Percentiles rank a stretch among this genome's conserved stretches.
Conservation (phyloP, 169 alveolate genomes). For the Cryptosporidium ryanae region DNA sequence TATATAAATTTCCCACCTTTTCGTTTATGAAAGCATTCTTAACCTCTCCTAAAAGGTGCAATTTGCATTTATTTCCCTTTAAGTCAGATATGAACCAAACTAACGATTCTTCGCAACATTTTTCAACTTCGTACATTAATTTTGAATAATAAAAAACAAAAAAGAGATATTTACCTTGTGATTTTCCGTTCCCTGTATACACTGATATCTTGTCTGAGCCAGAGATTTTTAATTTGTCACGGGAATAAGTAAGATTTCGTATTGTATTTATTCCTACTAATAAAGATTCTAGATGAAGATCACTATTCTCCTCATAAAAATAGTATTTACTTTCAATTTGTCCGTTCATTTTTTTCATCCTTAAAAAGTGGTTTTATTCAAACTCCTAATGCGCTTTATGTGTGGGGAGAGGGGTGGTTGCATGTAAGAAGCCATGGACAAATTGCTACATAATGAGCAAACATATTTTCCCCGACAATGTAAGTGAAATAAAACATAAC, state of each 20-base stretch:
- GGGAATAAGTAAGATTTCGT: neutral
- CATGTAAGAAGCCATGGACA: neutral
- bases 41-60: slow-evolving; percentile 42
- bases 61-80: slow-evolving; percentile 22
- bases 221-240: neutral
- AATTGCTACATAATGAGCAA: no score
- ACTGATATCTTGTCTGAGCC: neutral
- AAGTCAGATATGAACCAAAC: slow-evolving; percentile 45
- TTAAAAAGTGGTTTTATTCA: neutral
- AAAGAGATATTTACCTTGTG: neutral
- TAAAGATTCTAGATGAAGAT: slow-evolving; percentile 9
- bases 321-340: neutral
- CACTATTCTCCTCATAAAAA: slow-evolving; percentile 49
- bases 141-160: slow-evolving; percentile 27
- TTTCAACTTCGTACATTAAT: neutral
- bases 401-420: neutral
- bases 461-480: no score
- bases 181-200: neutral
- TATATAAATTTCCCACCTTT: slow-evolving; percentile 13
- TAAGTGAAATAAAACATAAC: no score
- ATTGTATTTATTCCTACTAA: slow-evolving; percentile 9
- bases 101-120: neutral
- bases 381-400: neutral
- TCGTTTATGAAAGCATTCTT: slow-evolving; percentile 11
- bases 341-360: neutral